These are phyloP conservation scores for Phytophthora cajani DNA, from an alignment of 352 stramenopile species.

Conservation along the genomic window DNA sequence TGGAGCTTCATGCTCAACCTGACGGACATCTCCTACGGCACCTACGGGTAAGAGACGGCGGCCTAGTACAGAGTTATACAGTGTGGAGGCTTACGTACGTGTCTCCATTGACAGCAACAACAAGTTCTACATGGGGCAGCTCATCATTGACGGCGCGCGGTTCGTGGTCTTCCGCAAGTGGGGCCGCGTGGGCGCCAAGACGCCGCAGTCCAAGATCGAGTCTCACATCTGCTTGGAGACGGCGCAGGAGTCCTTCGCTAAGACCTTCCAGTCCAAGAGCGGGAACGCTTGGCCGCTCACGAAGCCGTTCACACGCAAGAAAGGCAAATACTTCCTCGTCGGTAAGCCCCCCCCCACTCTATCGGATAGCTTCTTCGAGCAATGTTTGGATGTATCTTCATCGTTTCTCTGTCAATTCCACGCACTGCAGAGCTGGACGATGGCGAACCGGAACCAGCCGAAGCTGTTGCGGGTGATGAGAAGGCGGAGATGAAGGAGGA, in stretches of 20 bases:
- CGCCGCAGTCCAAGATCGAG: slow-evolving; percentile 38
- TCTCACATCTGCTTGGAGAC: slow-evolving; percentile 24
- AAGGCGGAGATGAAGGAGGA: slow-evolving; percentile 40
- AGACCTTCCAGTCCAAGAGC: slow-evolving; percentile 64
- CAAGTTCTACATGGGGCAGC: slow-evolving; percentile 79
- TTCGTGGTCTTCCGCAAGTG: slow-evolving; percentile 74
- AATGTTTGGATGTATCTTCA: neutral
- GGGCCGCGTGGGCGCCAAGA: slow-evolving; percentile 68
- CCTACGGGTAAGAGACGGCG: neutral
- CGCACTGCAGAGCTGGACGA: slow-evolving; percentile 44
- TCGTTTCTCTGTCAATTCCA: too few species aligned
- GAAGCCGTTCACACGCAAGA: slow-evolving; percentile 51
- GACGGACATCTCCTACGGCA: slow-evolving; percentile 1
- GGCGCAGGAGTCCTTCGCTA: slow-evolving; percentile 51
- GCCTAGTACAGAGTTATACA: too few species aligned
- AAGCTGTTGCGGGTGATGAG: slow-evolving; percentile 20
- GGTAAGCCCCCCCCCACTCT: slow-evolving; percentile 31
- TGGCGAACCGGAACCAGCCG: slow-evolving; percentile 37
- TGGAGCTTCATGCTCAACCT: slow-evolving; percentile 81
- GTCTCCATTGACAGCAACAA: slow-evolving; percentile 62
- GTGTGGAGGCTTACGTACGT: slow-evolving; percentile 20
- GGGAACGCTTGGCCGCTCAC: slow-evolving; percentile 67
- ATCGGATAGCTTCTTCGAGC: neutral
- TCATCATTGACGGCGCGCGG: slow-evolving; percentile 50
- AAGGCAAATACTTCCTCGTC: slow-evolving; percentile 73